Base-by-base conservation (phyloP, 129 eudicot genomes). In the Flaveria linearis region DNA sequence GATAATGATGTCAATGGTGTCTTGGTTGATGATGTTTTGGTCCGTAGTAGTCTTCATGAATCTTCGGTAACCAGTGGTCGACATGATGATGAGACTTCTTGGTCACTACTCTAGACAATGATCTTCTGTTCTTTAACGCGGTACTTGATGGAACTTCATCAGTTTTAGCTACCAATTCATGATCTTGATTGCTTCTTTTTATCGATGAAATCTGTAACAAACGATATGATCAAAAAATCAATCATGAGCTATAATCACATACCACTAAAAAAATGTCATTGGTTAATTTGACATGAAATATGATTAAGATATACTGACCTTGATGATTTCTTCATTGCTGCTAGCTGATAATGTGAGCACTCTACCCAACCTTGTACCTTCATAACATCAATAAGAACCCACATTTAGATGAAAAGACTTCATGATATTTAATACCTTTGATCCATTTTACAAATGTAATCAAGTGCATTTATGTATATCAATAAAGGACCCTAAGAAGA, bases 1-100 rank as follows among this genome's bases (percentile, higher is more conserved):
- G 26, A 2, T 14, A 50, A 36, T 7, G 23, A 63, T 28, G 30
- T 80, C 82, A 88, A 80, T 86, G 90, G 76, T 88, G 90, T 76
- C 82, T 81, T 60, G 85, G 96, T 12, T 46, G 80, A 81, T 91
- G 95, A 73, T 51, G 84, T 45, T 56, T 79, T 26, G 97, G 97
- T 68, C 97, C 97, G 45, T 83, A 87, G 73, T 91, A 91, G 79
- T 91, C 97, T 88, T 91, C 97, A 79, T 91, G 95, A 76, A 91
- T 81, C 63, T 80, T 84, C 76, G 97, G 91, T 75, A 91, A 79
- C 88, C 85, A 85, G 33, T 88, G 91, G 74, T 78, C 51, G n/a
- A 53, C 42, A 50, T 70, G 55, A 50, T 70, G 55, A 78, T 78
- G 92, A 45, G 85, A 56, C 53, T 82, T 81, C 85, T 84, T 87